Evolutionary conservation across 768 basidiomycete genomes (phyloP), one percentile per base, ranked within the genome.

Genomic region (Auriculariales sp.): DNA sequence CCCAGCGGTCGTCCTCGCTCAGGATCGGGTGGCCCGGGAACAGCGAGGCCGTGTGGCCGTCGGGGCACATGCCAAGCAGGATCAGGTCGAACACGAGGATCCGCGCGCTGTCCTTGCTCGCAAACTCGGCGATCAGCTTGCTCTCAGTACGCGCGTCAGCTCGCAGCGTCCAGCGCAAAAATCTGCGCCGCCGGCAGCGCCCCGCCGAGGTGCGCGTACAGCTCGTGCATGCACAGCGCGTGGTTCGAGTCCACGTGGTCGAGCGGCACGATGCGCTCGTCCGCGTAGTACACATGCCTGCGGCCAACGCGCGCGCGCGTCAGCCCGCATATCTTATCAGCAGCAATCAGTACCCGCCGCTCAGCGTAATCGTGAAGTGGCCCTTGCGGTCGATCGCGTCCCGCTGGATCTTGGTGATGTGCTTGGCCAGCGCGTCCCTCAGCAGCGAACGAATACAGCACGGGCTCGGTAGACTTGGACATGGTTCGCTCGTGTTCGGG

Each of bases 81-180:
- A 98, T 85, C 62, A 99, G 79, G 63, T 99, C 95, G 64, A 99
- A 98, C 47, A 95, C 73, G 54, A 95, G 95, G 75, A 97, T 98
- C 53, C 93, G 82, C 15, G 94, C 94, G 3, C 91, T 73, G 62
- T 97, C 90, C 62, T 81, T 87, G 61, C 83, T 80, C 0, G 93
- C 95, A 60, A 99, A 99, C 62, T 86, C 83, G 52, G 64, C 73
- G 61, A 98, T 90, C 62, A 99, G 85, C 61, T 78, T 70, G 58
- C 80, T 76, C 64, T 89, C 86, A n/a, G 62, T 91, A 89, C 2
- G 77, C 74, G 60, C 3, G 81, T 63, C 51, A 90, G 83, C 62
- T 85, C 84, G 72, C 25, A 82, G 68, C 1, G 64, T 47, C 15
- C 70, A 55, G 64, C 27, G 82, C 68, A 67, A 94, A 90, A 54